Conservation (phyloP, 371 early-diverging fungal genomes). For the Dichotomocladium elegans region DNA sequence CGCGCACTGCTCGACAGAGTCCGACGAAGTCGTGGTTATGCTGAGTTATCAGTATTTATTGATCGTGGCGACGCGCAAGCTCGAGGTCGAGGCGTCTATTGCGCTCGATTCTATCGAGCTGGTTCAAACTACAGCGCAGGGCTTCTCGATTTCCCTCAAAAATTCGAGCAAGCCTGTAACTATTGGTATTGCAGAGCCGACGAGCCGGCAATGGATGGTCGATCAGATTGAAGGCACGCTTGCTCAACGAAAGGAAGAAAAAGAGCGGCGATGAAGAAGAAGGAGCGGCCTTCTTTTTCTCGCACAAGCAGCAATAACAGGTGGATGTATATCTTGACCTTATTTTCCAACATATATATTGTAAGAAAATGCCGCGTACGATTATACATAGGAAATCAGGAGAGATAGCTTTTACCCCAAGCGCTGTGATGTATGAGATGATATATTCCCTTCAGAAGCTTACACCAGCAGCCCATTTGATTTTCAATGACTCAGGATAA, state of each 20-base stretch:
- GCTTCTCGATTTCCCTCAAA: not conserved
- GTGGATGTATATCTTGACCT: too few relatives aligned
- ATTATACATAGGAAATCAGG: too few relatives aligned
- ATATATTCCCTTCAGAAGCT: too few relatives aligned
- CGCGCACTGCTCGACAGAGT: conserved; percentile 59
- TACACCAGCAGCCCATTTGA: too few relatives aligned
- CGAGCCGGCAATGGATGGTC: conserved; percentile 9
- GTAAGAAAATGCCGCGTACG: too few relatives aligned
- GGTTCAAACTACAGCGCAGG: not conserved
- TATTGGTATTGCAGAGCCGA: conserved; percentile 1
- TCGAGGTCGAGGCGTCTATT: conserved; percentile 37
- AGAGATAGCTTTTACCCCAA: too few relatives aligned
- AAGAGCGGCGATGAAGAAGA: conserved; percentile 5
- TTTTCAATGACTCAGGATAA: too few relatives aligned
- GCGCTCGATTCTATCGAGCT: conserved; percentile 1
- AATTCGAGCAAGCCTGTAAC: not conserved
- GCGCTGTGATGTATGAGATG: too few relatives aligned
- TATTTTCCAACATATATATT: too few relatives aligned
- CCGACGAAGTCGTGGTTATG: conserved; percentile 62
- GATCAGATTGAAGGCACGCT: conserved; percentile 2
- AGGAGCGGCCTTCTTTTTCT: not conserved
- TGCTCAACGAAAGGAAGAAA: conserved; percentile 8
- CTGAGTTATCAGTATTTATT: conserved; percentile 63
- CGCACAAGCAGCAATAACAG: not conserved
- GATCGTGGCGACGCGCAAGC: conserved; percentile 51